Evolutionary conservation across 148 eudicot species (phyloP), one percentile per base, ranked within the genome.

Genomic region (Chenopodium formosanum): DNA sequence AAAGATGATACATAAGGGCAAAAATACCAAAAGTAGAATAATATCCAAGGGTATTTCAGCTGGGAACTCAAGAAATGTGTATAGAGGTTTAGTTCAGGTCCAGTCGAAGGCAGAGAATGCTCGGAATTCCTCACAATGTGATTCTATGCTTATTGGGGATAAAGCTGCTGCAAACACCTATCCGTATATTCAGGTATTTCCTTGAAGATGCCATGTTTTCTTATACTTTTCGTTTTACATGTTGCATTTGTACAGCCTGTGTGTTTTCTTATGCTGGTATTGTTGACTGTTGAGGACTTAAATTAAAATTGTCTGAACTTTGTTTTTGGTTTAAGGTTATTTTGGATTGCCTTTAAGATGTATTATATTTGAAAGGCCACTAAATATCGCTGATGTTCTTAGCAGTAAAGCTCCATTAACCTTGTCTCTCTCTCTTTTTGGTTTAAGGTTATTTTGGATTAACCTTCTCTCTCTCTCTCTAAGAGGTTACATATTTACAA

Each of bases 1-100:
- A 6, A 94, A 96, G 87, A 92, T 96, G 99, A 94, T 96, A 74
- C 97, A 96, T 81, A 96, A 92, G 88, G 99, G 99, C 56, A 96
- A 92, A 83, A 92, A 96, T 86, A 92, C 93, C 12, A 89, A 86
- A 50, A 96, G 98, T 88, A 89, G 99, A 78, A 96, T 94, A 19
- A 92, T 96, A 52, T 94, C 97, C 0, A 96, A 94, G 90, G 99
- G 99, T 25, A 94, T 95, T 79, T 95, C 97, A 2, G 97, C 98
- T 84, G 99, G 98, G 68, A 27, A 90, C 78, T 95, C 98, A 10
- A 90, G 90, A 73, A 92, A 96, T 80, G 91, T 93, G 84, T 94
- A 94, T 71, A 86, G 99, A 86, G 99, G 99, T 67, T 92, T 94
- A 67, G 99, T 94, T 64, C 99, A 97, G 84, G 92, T 97, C 70